A percentile compares a stretch with the other conserved stretches of the same genome.
phyloP scores from a whole-genome alignment of 169 alveolate genomes.

The Cytauxzoon felis region DNA sequence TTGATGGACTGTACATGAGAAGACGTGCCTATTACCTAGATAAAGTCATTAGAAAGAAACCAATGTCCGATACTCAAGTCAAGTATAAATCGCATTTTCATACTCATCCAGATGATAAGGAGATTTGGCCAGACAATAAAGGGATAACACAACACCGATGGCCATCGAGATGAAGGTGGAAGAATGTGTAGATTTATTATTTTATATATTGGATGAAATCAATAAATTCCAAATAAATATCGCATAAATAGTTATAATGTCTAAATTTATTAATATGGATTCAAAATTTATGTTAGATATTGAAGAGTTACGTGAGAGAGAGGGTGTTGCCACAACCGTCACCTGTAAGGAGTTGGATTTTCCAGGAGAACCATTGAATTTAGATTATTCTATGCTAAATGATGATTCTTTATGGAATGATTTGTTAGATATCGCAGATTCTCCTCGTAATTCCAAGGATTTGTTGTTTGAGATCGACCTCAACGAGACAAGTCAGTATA shows the following conservation, averaged over 20 bases:
- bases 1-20: slow-evolving; percentile 70
- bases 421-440: background rate
- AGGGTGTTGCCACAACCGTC: slow-evolving; percentile 38
- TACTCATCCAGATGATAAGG: slow-evolving; percentile 72
- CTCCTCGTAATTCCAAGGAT: background rate
- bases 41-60: slow-evolving; percentile 68
- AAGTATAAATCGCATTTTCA: slow-evolving; percentile 70
- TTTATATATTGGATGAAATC: no score
- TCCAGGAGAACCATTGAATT: slow-evolving; percentile 35
- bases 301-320: slow-evolving; percentile 18
- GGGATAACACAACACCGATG: slow-evolving; percentile 70
- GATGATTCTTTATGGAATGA: slow-evolving; percentile 40
- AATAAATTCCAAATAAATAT: no score
- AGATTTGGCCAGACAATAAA: slow-evolving; percentile 75
- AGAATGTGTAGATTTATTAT: background rate
- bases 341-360: slow-evolving; percentile 22
- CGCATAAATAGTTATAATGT: no score
- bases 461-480: slow-evolving; percentile 19
- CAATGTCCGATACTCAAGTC: slow-evolving; percentile 64
- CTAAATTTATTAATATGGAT: no score
- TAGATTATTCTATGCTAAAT: slow-evolving; percentile 22
- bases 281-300: no score
- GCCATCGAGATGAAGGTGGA: slow-evolving; percentile 42
- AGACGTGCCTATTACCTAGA: slow-evolving; percentile 70
- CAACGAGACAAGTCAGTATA: slow-evolving; percentile 6